These are phyloP conservation scores for Podila minutissima DNA, from an alignment of 192 early-diverging fungal genomes.

Conservation along the genomic window DNA sequence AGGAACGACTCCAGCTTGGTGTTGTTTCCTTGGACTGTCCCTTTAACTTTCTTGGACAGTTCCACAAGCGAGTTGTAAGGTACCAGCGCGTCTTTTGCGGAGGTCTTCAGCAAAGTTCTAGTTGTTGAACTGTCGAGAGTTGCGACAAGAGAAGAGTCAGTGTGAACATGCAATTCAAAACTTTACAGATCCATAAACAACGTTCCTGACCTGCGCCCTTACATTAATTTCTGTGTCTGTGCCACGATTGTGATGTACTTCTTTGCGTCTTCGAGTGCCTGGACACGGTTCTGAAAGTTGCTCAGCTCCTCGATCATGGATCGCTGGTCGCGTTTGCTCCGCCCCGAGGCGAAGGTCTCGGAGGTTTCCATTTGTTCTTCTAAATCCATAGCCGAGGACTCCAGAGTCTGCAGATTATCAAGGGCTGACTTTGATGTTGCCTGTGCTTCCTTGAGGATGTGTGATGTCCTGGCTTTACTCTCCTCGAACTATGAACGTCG, in stretches of 20 bases:
- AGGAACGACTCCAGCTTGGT: conserved; percentile 52
- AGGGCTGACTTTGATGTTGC: conserved; percentile 11
- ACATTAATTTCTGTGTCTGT: conserved; percentile 56
- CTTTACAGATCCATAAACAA: not conserved
- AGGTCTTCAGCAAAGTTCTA: conserved; percentile 43
- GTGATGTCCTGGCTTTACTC: conserved; percentile 19
- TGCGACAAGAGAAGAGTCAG: not conserved
- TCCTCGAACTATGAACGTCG: conserved; percentile 17
- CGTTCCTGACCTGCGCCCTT: not conserved
- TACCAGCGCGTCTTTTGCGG: conserved; percentile 46
- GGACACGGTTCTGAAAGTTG: conserved; percentile 32
- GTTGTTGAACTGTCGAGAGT: conserved; percentile 25
- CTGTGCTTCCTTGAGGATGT: conserved; percentile 24
- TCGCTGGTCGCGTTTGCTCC: conserved; percentile 26
- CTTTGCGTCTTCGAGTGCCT: conserved; percentile 49
- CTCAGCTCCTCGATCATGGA: conserved; percentile 47
- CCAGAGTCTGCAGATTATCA: conserved; percentile 14
- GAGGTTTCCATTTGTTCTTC: conserved; percentile 43
- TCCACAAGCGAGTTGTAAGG: conserved; percentile 56
- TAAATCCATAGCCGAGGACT: conserved; percentile 31
- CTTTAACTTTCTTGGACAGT: conserved; percentile 34
- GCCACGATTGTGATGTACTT: conserved; percentile 55
- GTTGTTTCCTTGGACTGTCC: conserved; percentile 5
- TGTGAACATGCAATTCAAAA: not conserved
- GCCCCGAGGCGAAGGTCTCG: conserved; percentile 33